These are phyloP conservation scores for Caloboletus inedulis DNA, from an alignment of 1,284 basidiomycete species.

Conservation along the genomic window DNA sequence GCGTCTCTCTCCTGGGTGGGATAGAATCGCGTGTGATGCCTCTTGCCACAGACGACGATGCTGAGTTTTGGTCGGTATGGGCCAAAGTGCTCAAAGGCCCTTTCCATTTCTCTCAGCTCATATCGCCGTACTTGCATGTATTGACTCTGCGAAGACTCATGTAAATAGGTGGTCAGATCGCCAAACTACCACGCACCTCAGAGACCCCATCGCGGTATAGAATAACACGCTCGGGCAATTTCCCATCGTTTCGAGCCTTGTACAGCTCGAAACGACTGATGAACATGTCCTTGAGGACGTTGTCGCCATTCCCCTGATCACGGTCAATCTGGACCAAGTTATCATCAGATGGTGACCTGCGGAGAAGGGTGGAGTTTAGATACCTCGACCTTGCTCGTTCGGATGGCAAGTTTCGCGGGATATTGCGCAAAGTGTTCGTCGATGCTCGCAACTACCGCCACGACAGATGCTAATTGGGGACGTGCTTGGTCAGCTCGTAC, in stretches of 20 bases:
- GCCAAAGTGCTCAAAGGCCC: constrained; percentile 55
- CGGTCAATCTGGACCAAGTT: constrained; percentile 54
- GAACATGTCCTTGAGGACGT: constrained; percentile 56
- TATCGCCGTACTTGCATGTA: constrained; percentile 55
- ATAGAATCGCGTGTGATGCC: constrained; percentile 68
- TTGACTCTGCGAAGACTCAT: constrained; percentile 50
- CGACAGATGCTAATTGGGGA: constrained; percentile 52
- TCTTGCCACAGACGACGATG: constrained; percentile 75
- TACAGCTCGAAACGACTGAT: constrained; percentile 63
- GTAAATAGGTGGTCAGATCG: neutral
- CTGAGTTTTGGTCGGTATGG: constrained; percentile 61
- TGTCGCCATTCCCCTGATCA: constrained; percentile 36
- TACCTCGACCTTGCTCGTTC: constrained; percentile 65
- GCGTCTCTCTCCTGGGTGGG: constrained; percentile 55
- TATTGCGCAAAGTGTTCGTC: constrained; percentile 68
- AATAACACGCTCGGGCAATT: constrained; percentile 60
- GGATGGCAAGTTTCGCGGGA: constrained; percentile 63
- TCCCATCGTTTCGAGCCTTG: constrained; percentile 45
- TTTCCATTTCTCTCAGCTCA: constrained; percentile 56
- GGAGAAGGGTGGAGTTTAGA: constrained; percentile 8
- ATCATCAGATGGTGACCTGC: neutral
- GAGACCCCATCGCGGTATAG: constrained; percentile 76
- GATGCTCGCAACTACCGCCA: constrained; percentile 71
- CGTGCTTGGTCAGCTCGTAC: neutral
- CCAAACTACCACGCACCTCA: constrained; percentile 44